phyloP scores from a whole-genome alignment of 495 filamentous ascomycete species.

The Lophiotrema nucula region DNA sequence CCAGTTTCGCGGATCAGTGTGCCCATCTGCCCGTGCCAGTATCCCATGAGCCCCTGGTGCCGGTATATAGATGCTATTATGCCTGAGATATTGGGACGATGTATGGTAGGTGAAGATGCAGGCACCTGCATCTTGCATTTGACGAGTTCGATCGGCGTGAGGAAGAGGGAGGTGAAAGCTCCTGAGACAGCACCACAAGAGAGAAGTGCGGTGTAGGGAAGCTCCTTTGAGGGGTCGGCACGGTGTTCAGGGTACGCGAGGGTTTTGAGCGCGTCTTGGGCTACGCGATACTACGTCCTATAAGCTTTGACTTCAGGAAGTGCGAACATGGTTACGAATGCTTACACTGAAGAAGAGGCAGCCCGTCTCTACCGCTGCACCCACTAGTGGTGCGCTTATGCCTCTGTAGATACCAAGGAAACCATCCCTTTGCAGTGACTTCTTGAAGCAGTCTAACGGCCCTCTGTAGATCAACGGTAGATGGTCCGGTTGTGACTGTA shows the following conservation, averaged over 20 bases:
- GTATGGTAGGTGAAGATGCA: slow-evolving; percentile 31
- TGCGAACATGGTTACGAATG: neutral
- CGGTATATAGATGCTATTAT: slow-evolving; percentile 76
- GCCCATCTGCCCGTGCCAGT: slow-evolving; percentile 93
- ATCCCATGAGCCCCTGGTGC: slow-evolving; percentile 76
- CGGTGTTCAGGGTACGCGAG: slow-evolving; percentile 54
- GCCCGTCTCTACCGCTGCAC: slow-evolving; percentile 91
- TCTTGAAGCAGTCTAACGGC: slow-evolving; percentile 88
- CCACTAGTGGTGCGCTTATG: slow-evolving; percentile 84
- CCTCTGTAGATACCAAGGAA: slow-evolving; percentile 83
- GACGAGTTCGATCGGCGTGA: slow-evolving; percentile 95
- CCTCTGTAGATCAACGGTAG: slow-evolving; percentile 80
- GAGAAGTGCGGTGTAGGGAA: slow-evolving; percentile 72
- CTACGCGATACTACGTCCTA: slow-evolving; percentile 54
- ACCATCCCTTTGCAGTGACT: slow-evolving; percentile 74
- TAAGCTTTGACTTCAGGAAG: slow-evolving; percentile 28
- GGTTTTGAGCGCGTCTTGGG: slow-evolving; percentile 63
- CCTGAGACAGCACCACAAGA: slow-evolving; percentile 79
- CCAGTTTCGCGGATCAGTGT: slow-evolving; percentile 94
- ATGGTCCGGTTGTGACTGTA: slow-evolving; percentile 80
- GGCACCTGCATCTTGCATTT: slow-evolving; percentile 98
- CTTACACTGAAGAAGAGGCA: slow-evolving; percentile 81
- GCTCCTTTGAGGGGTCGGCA: slow-evolving; percentile 35
- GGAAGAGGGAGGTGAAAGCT: slow-evolving; percentile 82
- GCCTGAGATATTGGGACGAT: slow-evolving; percentile 51